Evolutionary conservation across 176 grass and related monocot species (phyloP).

Genomic region (Carex parvula): DNA sequence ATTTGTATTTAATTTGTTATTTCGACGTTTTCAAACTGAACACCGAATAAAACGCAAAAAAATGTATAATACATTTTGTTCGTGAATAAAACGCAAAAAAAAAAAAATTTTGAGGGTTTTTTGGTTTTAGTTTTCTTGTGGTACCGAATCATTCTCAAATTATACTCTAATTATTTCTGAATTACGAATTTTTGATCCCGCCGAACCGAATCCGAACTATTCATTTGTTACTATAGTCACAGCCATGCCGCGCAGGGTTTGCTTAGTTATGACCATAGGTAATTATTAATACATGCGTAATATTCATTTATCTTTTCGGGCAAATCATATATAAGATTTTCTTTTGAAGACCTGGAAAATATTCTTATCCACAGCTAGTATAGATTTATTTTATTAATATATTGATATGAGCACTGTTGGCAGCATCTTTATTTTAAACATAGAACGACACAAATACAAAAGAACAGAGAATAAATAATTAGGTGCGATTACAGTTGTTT

Average conservation of each 20-base stretch:
- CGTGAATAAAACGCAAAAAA: no score
- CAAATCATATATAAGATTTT: no score
- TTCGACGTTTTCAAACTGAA: no score
- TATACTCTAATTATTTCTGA: no score
- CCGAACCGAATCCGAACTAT: no score
- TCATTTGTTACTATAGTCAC: not conserved
- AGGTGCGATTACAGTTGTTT: slow-evolving; percentile 16
- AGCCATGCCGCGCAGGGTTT: not conserved
- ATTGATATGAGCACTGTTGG: not conserved
- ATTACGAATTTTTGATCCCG: no score
- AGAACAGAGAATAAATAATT: not conserved
- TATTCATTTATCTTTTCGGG: not conserved
- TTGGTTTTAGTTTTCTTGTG: no score
- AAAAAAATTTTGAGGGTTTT: no score
- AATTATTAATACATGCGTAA: not conserved
- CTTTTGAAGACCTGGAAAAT: not conserved
- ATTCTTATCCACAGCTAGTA: not conserved
- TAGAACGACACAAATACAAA: not conserved
- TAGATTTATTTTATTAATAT: not conserved
- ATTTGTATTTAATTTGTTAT: no score
- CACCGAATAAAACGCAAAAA: no score
- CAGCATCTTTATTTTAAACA: not conserved
- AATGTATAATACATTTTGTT: no score
- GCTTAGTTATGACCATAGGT: not conserved
- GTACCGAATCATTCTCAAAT: no score